Evolutionary conservation across 2,329 filamentous ascomycete genomes (phyloP).

Genomic region (Gaeumannomyces tritici): DNA sequence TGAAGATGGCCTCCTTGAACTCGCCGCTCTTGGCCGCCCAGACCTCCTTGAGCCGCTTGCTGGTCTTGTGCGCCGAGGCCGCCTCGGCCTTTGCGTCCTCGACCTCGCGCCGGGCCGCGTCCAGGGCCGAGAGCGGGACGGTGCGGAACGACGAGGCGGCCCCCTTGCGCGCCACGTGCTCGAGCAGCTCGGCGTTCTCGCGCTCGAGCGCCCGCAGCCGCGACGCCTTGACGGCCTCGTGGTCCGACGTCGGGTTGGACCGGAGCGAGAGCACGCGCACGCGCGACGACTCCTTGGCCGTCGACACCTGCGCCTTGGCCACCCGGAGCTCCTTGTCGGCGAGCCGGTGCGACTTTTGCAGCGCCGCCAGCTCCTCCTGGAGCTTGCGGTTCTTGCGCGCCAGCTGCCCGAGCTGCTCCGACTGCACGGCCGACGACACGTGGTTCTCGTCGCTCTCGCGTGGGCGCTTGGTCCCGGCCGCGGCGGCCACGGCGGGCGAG

Average conservation of each 20-base stretch:
- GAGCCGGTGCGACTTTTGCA: constrained; percentile 61
- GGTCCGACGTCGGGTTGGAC: constrained; percentile 83
- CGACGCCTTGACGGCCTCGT: constrained; percentile 72
- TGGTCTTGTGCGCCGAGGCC: constrained; percentile 70
- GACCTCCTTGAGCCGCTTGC: constrained; percentile 80
- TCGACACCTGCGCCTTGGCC: constrained; percentile 60
- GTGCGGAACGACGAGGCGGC: constrained; percentile 36
- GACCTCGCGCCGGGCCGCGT: constrained; percentile 66
- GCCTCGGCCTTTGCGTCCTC: constrained; percentile 60
- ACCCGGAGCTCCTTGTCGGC: constrained; percentile 69
- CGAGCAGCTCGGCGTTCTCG: constrained; percentile 77
- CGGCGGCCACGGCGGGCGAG: constrained; percentile 18
- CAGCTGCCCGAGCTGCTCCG: constrained; percentile 71
- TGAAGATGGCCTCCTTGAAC: constrained; percentile 91
- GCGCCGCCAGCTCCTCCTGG: constrained; percentile 63
- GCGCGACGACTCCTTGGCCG: constrained; percentile 55
- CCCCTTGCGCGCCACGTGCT: constrained; percentile 46
- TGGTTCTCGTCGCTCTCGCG: constrained; percentile 49
- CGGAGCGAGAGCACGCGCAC: constrained; percentile 79
- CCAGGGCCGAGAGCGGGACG: constrained; percentile 69
- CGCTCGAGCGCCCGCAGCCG: constrained; percentile 69
- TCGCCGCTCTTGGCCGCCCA: constrained; percentile 86
- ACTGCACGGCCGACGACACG: constrained; percentile 38
- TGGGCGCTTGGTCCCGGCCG: constrained; percentile 52
- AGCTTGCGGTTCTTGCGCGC: constrained; percentile 80